Conservation (phyloP, 164 flowering plant genomes). For the Liriodendron chinense region DNA sequence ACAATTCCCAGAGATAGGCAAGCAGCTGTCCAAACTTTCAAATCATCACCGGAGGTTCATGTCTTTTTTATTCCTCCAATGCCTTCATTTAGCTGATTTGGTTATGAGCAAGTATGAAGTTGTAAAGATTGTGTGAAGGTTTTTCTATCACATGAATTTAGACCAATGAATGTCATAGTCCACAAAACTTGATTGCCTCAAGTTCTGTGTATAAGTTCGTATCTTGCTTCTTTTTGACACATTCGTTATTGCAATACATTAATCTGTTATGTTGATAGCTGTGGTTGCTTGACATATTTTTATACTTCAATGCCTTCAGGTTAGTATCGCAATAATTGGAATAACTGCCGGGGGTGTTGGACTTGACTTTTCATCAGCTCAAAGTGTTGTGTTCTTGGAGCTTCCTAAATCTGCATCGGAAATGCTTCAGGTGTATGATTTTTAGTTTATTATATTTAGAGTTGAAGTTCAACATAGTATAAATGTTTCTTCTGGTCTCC, state of each 20-base stretch:
- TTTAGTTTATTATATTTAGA: neutral
- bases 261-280: neutral
- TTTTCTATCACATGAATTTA: no score
- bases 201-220: neutral
- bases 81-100: neutral
- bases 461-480: no score
- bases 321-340: constrained; percentile 85
- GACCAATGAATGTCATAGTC: no score
- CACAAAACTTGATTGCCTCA: no score
- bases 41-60: constrained; percentile 58
- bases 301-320: constrained; percentile 30
- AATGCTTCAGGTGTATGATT: constrained; percentile 71
- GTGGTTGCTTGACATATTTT: neutral
- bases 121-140: no score
- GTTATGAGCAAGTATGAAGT: neutral
- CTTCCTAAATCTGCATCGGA: constrained; percentile 60
- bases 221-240: neutral
- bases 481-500: neutral
- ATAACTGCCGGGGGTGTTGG: constrained; percentile 84
- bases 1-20: constrained; percentile 78
- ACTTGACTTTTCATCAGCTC: constrained; percentile 73
- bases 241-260: neutral
- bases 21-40: constrained; percentile 65
- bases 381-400: constrained; percentile 86
- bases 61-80: neutral